phyloP scores from a whole-genome alignment of 495 filamentous ascomycete species.

The Penicillium cosmopolitanum region DNA sequence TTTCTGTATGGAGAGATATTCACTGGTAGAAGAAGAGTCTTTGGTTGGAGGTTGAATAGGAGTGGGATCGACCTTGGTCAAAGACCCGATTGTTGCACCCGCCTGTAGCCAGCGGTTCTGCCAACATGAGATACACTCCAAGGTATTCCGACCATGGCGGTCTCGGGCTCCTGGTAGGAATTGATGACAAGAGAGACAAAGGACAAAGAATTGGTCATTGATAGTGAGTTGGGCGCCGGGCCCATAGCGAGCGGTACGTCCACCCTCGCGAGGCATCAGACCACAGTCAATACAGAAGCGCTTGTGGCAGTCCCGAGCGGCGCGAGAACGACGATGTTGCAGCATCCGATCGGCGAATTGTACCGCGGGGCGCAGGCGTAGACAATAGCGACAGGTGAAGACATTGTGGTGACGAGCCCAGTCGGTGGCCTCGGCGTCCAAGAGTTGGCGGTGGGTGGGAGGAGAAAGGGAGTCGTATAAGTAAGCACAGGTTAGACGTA shows the following conservation, averaged over 20 bases:
- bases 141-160: slow-evolving; percentile 14
- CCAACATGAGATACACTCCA: slow-evolving; percentile 21
- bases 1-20: too few species aligned
- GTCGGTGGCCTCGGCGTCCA: slow-evolving; percentile 29
- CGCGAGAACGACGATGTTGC: slow-evolving; percentile 25
- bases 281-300: slow-evolving; percentile 47
- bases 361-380: slow-evolving; percentile 32
- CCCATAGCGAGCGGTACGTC: slow-evolving; percentile 36
- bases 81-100: not conserved
- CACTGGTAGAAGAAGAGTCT: too few species aligned
- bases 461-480: slow-evolving; percentile 30
- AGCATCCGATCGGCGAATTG: slow-evolving; percentile 40
- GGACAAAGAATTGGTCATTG: slow-evolving; percentile 26
- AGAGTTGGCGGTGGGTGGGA: slow-evolving; percentile 31
- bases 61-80: not conserved
- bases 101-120: not conserved
- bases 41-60: not conserved
- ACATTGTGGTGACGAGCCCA: slow-evolving; percentile 31
- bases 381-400: slow-evolving; percentile 44
- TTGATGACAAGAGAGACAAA: slow-evolving; percentile 35
- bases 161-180: slow-evolving; percentile 27
- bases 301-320: slow-evolving; percentile 26
- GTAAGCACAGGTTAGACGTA: slow-evolving; percentile 51
- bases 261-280: slow-evolving; percentile 29
- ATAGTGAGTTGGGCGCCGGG: slow-evolving; percentile 32